Evolutionary conservation across 169 alveolate species (phyloP).

Genomic region (Perkinsus olseni): DNA sequence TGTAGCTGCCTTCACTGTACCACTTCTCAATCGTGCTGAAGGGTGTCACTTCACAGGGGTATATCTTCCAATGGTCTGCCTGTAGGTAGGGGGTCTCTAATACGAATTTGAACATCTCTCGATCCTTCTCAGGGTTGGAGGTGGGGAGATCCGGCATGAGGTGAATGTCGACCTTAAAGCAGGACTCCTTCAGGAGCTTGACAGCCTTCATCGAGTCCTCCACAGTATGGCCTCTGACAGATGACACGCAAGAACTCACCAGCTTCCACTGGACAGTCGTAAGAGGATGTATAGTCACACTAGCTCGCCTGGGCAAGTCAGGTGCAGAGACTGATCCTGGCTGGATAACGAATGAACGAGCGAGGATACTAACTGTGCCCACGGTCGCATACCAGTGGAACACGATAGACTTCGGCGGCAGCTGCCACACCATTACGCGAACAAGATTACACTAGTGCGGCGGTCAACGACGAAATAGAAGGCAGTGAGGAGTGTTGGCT

Average conservation of each 20-base stretch:
- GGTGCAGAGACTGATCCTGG: no score
- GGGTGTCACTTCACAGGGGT: slow-evolving; percentile 90
- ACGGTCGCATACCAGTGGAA: no score
- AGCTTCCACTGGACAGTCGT: no score
- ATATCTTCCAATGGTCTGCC: slow-evolving; percentile 90
- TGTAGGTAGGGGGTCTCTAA: slow-evolving; percentile 69
- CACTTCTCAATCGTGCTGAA: slow-evolving; percentile 74
- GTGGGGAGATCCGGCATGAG: slow-evolving; percentile 87
- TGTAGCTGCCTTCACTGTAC: slow-evolving; percentile 62
- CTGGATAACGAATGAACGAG: no score
- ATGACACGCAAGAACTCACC: no score
- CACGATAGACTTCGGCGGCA: no score
- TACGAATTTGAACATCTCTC: slow-evolving; percentile 70
- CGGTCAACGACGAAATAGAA: not conserved
- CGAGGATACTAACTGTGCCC: no score
- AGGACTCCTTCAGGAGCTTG: slow-evolving; percentile 72
- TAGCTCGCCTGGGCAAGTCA: no score
- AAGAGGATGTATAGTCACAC: no score
- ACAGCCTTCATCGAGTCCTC: slow-evolving; percentile 68
- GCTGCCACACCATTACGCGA: no score
- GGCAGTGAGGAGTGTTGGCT: not conserved
- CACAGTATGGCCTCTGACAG: slow-evolving; percentile 46
- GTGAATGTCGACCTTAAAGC: slow-evolving; percentile 87
- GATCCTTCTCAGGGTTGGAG: slow-evolving; percentile 63
- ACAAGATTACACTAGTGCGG: no score